Conservation (phyloP, 2,329 filamentous ascomycete species). For the Phyllosticta paracitricarpa region DNA sequence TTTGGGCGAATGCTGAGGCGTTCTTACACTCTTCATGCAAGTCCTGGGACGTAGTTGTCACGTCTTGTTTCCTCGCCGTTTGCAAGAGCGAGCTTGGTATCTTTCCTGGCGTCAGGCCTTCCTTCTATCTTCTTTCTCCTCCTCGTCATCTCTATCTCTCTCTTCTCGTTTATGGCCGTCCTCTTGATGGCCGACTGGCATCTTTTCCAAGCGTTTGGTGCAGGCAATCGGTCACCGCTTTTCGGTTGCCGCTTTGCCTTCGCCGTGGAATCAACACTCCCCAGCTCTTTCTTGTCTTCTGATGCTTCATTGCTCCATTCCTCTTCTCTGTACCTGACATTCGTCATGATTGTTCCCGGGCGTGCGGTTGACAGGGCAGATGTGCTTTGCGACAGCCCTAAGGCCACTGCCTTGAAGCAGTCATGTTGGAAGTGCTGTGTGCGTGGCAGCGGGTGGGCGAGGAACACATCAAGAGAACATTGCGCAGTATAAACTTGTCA, state of each 20-base stretch:
- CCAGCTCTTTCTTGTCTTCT: no score
- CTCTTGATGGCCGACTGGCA: neutral
- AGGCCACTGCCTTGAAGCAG: neutral
- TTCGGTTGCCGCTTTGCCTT: no score
- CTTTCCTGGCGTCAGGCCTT: neutral
- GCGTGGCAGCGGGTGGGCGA: neutral
- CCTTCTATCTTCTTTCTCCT: neutral
- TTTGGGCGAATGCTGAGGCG: neutral
- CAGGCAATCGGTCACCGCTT: no score
- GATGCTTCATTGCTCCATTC: no score
- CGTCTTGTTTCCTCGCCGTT: neutral
- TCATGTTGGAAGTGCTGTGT: no score
- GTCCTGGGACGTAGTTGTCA: neutral
- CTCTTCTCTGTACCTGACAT: no score
- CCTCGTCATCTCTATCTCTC: neutral
- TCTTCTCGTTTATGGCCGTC: neutral
- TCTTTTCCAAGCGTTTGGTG: no score
- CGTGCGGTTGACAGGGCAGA: no score
- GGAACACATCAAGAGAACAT: neutral
- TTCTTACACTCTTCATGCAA: neutral
- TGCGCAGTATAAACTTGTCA: neutral
- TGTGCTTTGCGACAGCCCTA: no score
- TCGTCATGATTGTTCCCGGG: no score
- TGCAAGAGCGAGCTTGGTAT: neutral
- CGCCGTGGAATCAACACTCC: no score